Evolutionary conservation across 306 rosid species (phyloP).

Genomic region (Vachellia pachyceras): DNA sequence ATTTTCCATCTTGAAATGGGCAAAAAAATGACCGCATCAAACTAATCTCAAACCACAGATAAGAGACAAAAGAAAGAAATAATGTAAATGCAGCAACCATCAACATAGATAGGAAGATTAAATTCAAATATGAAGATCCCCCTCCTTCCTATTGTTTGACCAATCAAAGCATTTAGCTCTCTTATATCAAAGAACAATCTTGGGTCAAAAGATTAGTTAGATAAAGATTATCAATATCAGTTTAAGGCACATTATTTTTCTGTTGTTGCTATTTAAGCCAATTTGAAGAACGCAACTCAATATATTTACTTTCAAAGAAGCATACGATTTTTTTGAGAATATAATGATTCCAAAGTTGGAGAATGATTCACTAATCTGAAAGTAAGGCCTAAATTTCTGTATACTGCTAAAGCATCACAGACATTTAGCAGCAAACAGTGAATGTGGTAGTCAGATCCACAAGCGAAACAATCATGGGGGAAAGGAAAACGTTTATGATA

Average conservation of each 20-base stretch:
- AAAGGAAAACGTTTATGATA: background rate
- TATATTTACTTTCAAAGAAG: background rate
- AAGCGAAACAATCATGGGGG: constrained; percentile 7
- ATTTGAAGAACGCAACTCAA: background rate
- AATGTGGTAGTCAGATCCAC: constrained; percentile 15
- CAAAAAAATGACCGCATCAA: background rate
- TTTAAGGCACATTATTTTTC: background rate
- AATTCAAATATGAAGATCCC: background rate
- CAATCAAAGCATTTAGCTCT: background rate
- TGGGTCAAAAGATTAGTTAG: background rate
- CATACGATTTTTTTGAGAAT: background rate
- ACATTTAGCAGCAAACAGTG: background rate
- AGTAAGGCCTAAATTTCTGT: constrained; percentile 23
- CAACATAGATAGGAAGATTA: constrained; percentile 18
- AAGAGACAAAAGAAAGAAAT: background rate
- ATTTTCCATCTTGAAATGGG: constrained; percentile 1
- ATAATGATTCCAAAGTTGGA: constrained; percentile 8
- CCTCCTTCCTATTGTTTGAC: background rate
- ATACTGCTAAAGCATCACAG: background rate
- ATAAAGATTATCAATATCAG: background rate
- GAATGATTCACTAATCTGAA: constrained; percentile 14
- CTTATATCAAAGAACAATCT: constrained; percentile 1
- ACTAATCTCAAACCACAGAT: background rate
- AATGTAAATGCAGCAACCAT: constrained; percentile 30
- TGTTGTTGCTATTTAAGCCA: background rate